Evolutionary conservation across 2,329 filamentous ascomycete genomes (phyloP).

Genomic region (Elsinoe perseae): DNA sequence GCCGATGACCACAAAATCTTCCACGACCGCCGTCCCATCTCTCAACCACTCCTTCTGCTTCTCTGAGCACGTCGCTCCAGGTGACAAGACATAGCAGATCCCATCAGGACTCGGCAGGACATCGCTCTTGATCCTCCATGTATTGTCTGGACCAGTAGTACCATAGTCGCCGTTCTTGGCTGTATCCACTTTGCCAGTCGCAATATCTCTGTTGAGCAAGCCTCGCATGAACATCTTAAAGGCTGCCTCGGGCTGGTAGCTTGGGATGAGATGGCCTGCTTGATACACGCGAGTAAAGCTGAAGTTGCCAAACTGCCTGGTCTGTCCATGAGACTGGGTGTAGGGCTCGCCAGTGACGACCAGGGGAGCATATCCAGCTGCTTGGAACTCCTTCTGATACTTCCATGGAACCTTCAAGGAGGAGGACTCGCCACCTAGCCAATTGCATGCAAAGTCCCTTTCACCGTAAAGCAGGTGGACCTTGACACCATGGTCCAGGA

Average conservation of each 20-base stretch:
- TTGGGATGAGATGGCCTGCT: constrained; percentile 41
- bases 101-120: constrained; percentile 23
- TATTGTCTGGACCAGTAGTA: constrained; percentile 24
- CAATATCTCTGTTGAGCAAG: constrained; percentile 29
- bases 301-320: constrained; percentile 33
- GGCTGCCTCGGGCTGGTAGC: constrained; percentile 34
- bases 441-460: constrained; percentile 51
- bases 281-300: constrained; percentile 43
- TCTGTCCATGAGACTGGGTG: constrained; percentile 26
- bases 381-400: constrained; percentile 37
- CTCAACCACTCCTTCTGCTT: constrained; percentile 26
- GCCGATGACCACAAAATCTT: constrained; percentile 28
- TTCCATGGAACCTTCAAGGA: constrained; percentile 44
- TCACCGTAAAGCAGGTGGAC: constrained; percentile 66
- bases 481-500: constrained; percentile 40
- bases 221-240: constrained; percentile 33
- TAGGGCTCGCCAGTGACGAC: constrained; percentile 20
- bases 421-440: constrained; percentile 49
- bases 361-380: constrained; percentile 41
- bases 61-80: constrained; percentile 21
- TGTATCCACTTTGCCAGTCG: constrained; percentile 27
- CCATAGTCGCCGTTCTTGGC: constrained; percentile 19
- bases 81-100: constrained; percentile 24
- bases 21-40: constrained; percentile 26
- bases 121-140: constrained; percentile 29